A percentile compares a stretch with the other conserved stretches of the same genome.
phyloP scores from a whole-genome alignment of 225 moss, liverwort and hornwort species.

The Lunularia cruciata region DNA sequence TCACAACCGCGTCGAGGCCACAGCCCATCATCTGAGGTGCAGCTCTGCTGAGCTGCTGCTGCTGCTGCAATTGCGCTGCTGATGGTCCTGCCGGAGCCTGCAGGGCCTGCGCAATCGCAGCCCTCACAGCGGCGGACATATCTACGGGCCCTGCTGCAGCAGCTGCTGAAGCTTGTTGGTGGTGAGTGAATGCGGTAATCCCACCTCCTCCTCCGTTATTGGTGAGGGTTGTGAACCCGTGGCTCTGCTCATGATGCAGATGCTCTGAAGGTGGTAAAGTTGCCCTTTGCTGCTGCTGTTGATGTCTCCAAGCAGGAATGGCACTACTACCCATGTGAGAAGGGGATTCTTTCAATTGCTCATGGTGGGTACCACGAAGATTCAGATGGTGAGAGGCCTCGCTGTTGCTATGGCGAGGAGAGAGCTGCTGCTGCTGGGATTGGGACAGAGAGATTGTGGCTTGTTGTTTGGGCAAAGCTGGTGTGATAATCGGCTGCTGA shows the following conservation, averaged over 20 bases:
- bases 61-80: constrained; percentile 21
- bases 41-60: constrained; percentile 14
- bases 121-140: constrained; percentile 72
- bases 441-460: no score
- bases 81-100: constrained; percentile 52
- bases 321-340: constrained; percentile 11
- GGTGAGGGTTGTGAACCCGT: constrained; percentile 1
- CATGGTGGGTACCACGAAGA: constrained; percentile 5
- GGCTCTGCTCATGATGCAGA: constrained; percentile 16
- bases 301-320: constrained; percentile 24
- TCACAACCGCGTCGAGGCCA: constrained; percentile 81
- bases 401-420: not conserved
- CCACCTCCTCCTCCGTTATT: not conserved
- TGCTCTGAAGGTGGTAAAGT: not conserved
- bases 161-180: not conserved
- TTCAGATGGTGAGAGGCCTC: no score
- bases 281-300: no score
- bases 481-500: constrained; percentile 11
- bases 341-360: constrained; percentile 28
- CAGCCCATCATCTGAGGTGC: constrained; percentile 38
- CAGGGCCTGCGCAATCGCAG: constrained; percentile 72
- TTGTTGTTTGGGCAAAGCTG: not conserved
- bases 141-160: constrained; percentile 46
- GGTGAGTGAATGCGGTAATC: not conserved
- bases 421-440: not conserved